These are phyloP conservation scores for Ceratobasidium papillatum DNA, from an alignment of 1,284 basidiomycete species.

Conservation along the genomic window DNA sequence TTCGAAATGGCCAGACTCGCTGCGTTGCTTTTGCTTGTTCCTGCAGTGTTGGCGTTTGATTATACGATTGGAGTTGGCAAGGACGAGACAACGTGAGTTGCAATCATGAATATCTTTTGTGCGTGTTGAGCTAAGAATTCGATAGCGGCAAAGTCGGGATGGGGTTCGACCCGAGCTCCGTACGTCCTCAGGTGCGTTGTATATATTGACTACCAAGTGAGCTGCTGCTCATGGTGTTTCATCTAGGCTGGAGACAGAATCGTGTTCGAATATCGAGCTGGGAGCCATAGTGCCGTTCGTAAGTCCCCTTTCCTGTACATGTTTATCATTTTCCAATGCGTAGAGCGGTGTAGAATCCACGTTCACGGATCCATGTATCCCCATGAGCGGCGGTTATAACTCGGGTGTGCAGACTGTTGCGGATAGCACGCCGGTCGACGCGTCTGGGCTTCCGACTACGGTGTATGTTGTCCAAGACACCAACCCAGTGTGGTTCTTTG, in stretches of 20 bases:
- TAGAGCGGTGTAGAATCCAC: constrained; percentile 12
- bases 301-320: not conserved
- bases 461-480: constrained; percentile 9
- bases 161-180: constrained; percentile 38
- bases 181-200: constrained; percentile 34
- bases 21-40: constrained; percentile 26
- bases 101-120: not conserved
- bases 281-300: constrained; percentile 38
- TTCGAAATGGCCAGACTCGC: constrained; percentile 24
- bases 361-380: constrained; percentile 33
- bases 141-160: constrained; percentile 34
- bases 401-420: constrained; percentile 33
- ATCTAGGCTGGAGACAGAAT: constrained; percentile 27
- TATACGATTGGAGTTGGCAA: constrained; percentile 37
- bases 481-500: constrained; percentile 39
- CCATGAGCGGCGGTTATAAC: constrained; percentile 20
- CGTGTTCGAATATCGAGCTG: constrained; percentile 34
- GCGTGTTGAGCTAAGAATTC: not conserved
- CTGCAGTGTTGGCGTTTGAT: constrained; percentile 29
- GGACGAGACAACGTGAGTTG: constrained; percentile 38
- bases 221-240: not conserved
- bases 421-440: constrained; percentile 32
- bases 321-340: not conserved
- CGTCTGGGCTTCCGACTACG: constrained; percentile 27
- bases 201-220: not conserved